Evolutionary conservation across 129 eudicot genomes (phyloP), one percentile per base, ranked within the genome.

Genomic region (Lactuca saligna): DNA sequence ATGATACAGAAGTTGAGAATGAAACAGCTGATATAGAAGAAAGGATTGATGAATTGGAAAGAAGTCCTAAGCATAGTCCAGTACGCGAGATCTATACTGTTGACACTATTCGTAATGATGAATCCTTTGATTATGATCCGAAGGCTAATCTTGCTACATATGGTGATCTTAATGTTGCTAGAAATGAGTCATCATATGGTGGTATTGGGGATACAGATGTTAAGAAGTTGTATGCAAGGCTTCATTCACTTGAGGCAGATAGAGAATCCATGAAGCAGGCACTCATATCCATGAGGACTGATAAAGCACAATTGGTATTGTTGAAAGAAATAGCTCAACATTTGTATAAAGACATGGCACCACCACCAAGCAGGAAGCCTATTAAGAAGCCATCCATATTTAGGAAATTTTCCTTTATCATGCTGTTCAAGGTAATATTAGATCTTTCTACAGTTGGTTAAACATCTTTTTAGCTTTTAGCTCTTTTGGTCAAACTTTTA

Each of bases 171-270:
- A 44, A 75, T 10, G 56, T 62, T 41, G 78, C 81, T 65, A 86
- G 86, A 12, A 75, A 71, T 59, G 95, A 74, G n/a, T 82, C 89
- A 5, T 39, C 77, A 17, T 54, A 63, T 62, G 83, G 79, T 62
- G 83, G 79, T 76, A 59, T 78, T 10, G 84, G 71, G 57, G 94
- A 84, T 71, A 73, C 81, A 4, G 98, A 93, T 71, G 78, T 89
- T 11, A 83, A 83, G 75, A 93, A 89, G 80, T 79, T 93, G 31
- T 89, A 86, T 38, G 77, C 82, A 69, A 86, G 97, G 80, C 95
- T 93, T 83, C 98, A 93, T 78, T 90, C 92, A 32, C 90, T 93
- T 58, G 98, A 93, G 75, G 98, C 97, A 25, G 98, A 93, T 32
- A 86, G 95, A 63, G 98, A 93, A 71, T 89, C 97, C 4, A 85